phyloP scores from a whole-genome alignment of 257 asterid genomes.

The Coffea canephora region DNA sequence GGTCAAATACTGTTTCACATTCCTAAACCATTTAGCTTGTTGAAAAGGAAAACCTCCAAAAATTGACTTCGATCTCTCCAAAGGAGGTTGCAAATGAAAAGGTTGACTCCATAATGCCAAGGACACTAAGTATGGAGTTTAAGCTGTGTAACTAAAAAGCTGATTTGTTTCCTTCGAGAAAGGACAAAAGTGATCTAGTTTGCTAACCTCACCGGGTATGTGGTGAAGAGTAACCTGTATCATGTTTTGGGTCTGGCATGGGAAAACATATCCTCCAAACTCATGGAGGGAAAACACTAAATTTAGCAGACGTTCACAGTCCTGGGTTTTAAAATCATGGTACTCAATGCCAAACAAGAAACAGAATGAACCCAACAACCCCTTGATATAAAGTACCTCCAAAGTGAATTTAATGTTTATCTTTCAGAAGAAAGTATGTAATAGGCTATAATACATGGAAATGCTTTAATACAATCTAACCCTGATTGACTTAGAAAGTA shows the following conservation, averaged over 20 bases:
- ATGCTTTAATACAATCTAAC: not conserved
- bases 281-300: not conserved
- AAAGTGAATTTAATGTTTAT: not conserved
- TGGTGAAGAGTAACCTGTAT: not conserved
- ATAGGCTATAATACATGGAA: not conserved
- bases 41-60: not conserved
- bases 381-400: not conserved
- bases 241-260: not conserved
- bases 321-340: not conserved
- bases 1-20: not conserved
- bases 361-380: no score
- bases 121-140: not conserved
- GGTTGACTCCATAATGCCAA: not conserved
- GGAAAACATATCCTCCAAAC: not conserved
- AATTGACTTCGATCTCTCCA: not conserved
- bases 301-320: not conserved
- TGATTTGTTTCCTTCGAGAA: not conserved
- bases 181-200: not conserved
- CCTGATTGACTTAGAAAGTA: not conserved
- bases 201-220: not conserved
- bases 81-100: not conserved
- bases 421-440: not conserved
- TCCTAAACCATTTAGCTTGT: conserved; percentile 1
- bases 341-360: not conserved
- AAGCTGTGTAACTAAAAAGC: not conserved